Evolutionary conservation across 805 yeast species (phyloP).

Genomic region (Kazachstania taianensis): DNA sequence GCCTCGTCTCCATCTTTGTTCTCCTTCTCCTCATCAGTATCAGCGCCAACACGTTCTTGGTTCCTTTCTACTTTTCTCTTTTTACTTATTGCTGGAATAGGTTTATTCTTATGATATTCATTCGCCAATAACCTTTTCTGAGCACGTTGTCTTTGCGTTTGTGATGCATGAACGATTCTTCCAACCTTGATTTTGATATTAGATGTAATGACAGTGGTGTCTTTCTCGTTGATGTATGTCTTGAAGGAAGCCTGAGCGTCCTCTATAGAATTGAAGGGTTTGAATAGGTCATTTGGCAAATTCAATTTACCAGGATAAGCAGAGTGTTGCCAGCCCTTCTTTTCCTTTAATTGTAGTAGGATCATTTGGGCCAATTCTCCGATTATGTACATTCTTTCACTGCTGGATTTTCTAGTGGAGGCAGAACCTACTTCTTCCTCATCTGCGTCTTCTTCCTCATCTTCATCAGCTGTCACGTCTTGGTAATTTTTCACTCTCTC

Average conservation of each 20-base stretch:
- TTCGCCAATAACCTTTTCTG: constrained; percentile 22
- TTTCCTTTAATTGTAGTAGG: constrained; percentile 46
- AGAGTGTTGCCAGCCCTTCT: constrained; percentile 56
- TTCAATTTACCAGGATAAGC: constrained; percentile 76
- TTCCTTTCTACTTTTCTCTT: constrained; percentile 3
- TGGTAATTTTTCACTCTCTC: constrained; percentile 70
- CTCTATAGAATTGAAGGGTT: constrained; percentile 45
- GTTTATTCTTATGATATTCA: constrained; percentile 14
- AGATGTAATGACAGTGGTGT: constrained; percentile 29
- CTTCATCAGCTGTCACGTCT: constrained; percentile 21
- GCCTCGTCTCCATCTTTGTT: constrained; percentile 16
- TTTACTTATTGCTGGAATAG: too few relatives aligned
- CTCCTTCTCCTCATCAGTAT: constrained; percentile 12
- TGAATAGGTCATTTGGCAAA: constrained; percentile 59
- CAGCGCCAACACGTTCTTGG: constrained; percentile 4
- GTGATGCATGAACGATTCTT: constrained; percentile 22
- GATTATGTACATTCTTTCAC: constrained; percentile 41
- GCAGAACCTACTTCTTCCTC: constrained; percentile 7
- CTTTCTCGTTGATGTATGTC: constrained; percentile 45
- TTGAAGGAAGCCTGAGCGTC: constrained; percentile 50
- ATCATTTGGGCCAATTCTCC: constrained; percentile 67
- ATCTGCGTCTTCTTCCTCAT: constrained; percentile 9
- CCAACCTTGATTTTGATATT: constrained; percentile 29
- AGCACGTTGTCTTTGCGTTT: constrained; percentile 23
- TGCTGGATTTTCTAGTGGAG: constrained; percentile 24